Evolutionary conservation across 73 alveolate genomes (phyloP), one percentile per base, ranked within the genome.

Genomic region (Blepharisma japonicum): DNA sequence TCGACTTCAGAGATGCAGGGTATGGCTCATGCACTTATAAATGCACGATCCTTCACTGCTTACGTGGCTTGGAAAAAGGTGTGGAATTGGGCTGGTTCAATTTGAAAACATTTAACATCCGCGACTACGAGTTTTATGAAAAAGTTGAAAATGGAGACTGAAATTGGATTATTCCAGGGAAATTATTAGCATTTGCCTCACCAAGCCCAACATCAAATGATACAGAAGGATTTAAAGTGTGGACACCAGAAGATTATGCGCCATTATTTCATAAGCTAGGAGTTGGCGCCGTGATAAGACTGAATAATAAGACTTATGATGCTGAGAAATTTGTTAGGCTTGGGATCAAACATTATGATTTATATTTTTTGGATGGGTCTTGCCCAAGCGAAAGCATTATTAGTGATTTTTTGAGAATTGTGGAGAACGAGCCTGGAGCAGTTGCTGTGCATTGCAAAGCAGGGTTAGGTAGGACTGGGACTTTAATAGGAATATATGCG

Each of bases 381-480:
- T 84, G 91, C n/a, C 99, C 99, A 38, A 88, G 92, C 56, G 97
- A 89, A 48, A 91, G 86, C 46, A 91, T 93, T 21, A 90, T 94
- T 23, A 85, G 83, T 14, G 27, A 80, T 74, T 93, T 93, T 84
- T 67, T 94, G 6, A 96, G 88, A 66, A 88, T 96, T 38, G 96
- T 83, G 11, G 98, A 94, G 67, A 88, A 83, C 14, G 96, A 88
- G 49, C 80, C 89, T 78, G 93, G 91, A 56, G 98, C 90, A 6
- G 90, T 96, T 14, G 99, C 98, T 54, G 95, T 96, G 32, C 99
- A 96, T 83, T 96, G 99, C 79, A 88, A 94, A 77, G 99, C 99
- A 27, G 99, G 99, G 6, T 82, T 96, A 7, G 99, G 99, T 6
- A 87, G 99, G 71, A 96, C 99, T 51, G 99, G 99, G 20, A 86